A percentile compares a stretch with the other conserved stretches of the same genome.
These are phyloP conservation scores for Fusarium drepaniforme DNA, from an alignment of 2,329 filamentous ascomycete species.

Conservation along the genomic window DNA sequence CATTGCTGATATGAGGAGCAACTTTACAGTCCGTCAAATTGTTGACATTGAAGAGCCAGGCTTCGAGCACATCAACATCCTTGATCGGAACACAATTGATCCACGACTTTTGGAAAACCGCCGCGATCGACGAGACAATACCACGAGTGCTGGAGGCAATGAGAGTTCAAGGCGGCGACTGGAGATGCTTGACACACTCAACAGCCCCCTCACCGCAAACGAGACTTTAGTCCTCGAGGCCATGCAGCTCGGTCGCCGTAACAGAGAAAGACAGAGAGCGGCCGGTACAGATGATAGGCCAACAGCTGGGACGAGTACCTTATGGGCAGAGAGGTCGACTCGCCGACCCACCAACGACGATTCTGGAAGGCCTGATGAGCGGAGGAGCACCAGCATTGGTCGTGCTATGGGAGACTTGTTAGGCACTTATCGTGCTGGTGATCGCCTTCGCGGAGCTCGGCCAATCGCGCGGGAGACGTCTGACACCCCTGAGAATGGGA, in stretches of 20 bases:
- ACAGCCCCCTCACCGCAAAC: conserved; percentile 64
- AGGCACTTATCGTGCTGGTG: conserved; percentile 51
- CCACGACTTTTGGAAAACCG: conserved; percentile 63
- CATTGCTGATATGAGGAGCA: conserved; percentile 77
- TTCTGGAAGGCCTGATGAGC: conserved; percentile 47
- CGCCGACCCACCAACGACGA: conserved; percentile 40
- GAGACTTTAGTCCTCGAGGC: conserved; percentile 70
- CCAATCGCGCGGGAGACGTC: conserved; percentile 48
- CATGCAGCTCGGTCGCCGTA: conserved; percentile 65
- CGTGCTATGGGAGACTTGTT: conserved; percentile 56
- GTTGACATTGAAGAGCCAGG: conserved; percentile 72
- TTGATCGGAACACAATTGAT: conserved; percentile 67
- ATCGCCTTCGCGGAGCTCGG: conserved; percentile 50
- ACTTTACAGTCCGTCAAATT: conserved; percentile 76
- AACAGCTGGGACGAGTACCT: conserved; percentile 10
- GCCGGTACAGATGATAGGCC: conserved; percentile 29
- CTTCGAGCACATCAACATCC: conserved; percentile 68
- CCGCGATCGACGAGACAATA: conserved; percentile 54
- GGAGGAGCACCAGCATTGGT: conserved; percentile 52
- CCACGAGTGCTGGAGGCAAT: conserved; percentile 7
- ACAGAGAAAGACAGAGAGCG: conserved; percentile 57
- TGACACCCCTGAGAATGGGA: conserved; percentile 25
- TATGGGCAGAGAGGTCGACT: conserved; percentile 29
- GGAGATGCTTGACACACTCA: conserved; percentile 57
- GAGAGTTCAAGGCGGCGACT: conserved; percentile 42